A percentile compares a stretch with the other conserved stretches of the same genome.
phyloP scores from a whole-genome alignment of 2,329 filamentous ascomycete genomes.

The Penicillium sp. region DNA sequence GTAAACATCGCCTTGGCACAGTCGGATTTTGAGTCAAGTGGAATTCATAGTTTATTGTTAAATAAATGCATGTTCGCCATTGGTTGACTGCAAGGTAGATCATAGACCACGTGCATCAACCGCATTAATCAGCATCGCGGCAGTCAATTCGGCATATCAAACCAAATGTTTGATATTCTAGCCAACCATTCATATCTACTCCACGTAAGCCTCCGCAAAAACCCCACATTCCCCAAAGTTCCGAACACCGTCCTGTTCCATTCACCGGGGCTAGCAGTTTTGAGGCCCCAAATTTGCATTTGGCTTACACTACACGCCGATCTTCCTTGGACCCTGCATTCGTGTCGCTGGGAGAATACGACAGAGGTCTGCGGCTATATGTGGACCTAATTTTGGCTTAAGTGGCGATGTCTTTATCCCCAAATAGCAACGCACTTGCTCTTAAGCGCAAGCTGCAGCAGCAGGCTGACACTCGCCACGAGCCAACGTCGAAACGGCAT shows the following conservation, averaged over 20 bases:
- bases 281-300: neutral
- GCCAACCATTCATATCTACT: neutral
- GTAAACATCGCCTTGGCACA: neutral
- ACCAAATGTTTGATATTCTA: neutral
- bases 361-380: neutral
- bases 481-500: slow-evolving; percentile 24
- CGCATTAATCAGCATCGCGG: neutral
- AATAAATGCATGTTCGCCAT: neutral
- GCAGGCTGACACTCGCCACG: slow-evolving; percentile 18
- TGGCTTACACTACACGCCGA: neutral
- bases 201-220: slow-evolving; percentile 15
- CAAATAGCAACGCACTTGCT: slow-evolving; percentile 21
- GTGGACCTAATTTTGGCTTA: neutral
- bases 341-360: neutral
- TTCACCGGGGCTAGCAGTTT: slow-evolving; percentile 5
- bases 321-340: neutral
- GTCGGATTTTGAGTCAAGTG: neutral
- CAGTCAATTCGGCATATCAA: neutral
- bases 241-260: slow-evolving; percentile 26
- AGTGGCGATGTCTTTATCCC: slow-evolving; percentile 17
- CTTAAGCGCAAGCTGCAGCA: slow-evolving; percentile 31
- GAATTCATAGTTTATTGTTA: too few species aligned
- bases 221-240: slow-evolving; percentile 20
- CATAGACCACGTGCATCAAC: neutral
- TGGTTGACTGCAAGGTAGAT: neutral